These are phyloP conservation scores for Ogataea glucozyma DNA, from an alignment of 805 yeast genomes.

Conservation along the genomic window DNA sequence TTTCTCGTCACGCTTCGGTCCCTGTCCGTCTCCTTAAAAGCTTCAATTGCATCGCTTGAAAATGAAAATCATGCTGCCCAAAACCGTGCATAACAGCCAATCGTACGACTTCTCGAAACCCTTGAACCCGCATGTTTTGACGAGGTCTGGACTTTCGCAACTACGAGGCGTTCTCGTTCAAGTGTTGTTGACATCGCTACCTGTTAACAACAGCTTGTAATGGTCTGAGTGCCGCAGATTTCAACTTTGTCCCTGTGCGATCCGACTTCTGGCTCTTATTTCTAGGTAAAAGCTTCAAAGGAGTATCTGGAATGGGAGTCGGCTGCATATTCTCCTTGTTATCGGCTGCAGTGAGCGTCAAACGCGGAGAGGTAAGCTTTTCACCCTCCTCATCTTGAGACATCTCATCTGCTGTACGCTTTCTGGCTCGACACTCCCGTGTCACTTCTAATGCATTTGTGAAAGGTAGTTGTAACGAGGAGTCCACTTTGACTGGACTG, in stretches of 20 bases:
- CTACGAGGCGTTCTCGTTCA: not conserved
- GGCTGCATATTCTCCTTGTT: constrained; percentile 6
- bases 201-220: no score
- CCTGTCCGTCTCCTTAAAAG: no score
- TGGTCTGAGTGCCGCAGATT: no score
- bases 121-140: no score
- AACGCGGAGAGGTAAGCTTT: not conserved
- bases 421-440: not conserved
- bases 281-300: not conserved
- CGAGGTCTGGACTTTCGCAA: no score
- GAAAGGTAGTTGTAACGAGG: constrained; percentile 1
- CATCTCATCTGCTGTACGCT: no score
- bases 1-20: no score
- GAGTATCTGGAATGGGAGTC: constrained; percentile 5
- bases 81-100: no score
- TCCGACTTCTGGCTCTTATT: not conserved
- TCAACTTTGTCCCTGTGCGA: not conserved
- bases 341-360: not conserved
- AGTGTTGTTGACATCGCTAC: no score
- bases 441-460: constrained; percentile 6
- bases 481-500: not conserved
- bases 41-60: no score
- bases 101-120: no score
- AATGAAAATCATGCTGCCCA: no score
- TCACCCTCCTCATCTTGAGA: not conserved